phyloP scores from a whole-genome alignment of 805 yeast species.

The Pichia kluyveri region DNA sequence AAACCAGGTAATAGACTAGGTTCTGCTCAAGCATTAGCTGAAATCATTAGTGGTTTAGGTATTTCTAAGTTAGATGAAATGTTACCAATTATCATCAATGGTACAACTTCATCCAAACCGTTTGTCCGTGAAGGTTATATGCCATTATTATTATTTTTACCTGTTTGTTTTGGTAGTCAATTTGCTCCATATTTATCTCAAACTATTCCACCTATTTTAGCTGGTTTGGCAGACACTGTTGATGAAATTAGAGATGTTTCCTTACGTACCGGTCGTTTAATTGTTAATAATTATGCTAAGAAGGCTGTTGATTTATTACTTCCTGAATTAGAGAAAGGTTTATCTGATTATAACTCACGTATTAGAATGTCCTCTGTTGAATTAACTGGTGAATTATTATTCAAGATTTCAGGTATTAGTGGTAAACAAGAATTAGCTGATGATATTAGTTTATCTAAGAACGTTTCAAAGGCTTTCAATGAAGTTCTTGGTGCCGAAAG shows the following conservation, averaged over 20 bases:
- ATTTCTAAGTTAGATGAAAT: constrained; percentile 78
- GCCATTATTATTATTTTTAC: constrained; percentile 82
- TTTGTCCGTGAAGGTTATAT: constrained; percentile 85
- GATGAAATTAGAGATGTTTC: constrained; percentile 86
- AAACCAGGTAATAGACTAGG: constrained; percentile 91
- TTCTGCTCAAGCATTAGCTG: constrained; percentile 93
- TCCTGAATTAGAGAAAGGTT: constrained; percentile 89
- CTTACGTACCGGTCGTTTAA: constrained; percentile 82
- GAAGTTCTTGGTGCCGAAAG: constrained; percentile 81
- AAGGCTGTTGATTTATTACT: constrained; percentile 87
- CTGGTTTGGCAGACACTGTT: constrained; percentile 83
- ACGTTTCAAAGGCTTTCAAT: constrained; percentile 54
- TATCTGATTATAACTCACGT: constrained; percentile 72
- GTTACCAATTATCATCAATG: constrained; percentile 67
- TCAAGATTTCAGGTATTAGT: constrained; percentile 87
- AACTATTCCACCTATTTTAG: constrained; percentile 85
- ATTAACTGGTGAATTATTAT: constrained; percentile 87
- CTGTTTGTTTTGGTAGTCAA: constrained; percentile 88
- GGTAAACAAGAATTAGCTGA: constrained; percentile 65
- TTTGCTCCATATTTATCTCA: constrained; percentile 81
- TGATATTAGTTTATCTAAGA: constrained; percentile 38
- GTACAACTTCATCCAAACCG: constrained; percentile 57
- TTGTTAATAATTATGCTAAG: constrained; percentile 84
- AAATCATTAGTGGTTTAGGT: constrained; percentile 90
- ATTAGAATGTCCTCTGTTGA: constrained; percentile 91